These are phyloP conservation scores for Chionographis japonica DNA, from an alignment of 106 monocot species.

Conservation along the genomic window DNA sequence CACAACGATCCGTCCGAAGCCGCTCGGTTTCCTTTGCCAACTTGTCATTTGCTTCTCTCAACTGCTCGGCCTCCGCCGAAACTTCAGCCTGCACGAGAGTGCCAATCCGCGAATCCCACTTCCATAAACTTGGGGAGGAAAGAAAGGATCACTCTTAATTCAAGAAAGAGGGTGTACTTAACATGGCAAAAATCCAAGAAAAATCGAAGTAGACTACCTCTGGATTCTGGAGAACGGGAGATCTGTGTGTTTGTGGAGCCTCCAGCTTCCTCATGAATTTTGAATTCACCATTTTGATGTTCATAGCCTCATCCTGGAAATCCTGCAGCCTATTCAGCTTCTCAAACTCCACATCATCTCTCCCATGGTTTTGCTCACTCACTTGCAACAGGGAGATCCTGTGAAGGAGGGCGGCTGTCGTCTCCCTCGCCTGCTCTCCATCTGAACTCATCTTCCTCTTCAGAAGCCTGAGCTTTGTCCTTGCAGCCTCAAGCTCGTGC, in stretches of 20 bases:
- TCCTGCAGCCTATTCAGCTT: slow-evolving; percentile 38
- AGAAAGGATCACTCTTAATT: too few relatives aligned
- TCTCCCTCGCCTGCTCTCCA: slow-evolving; percentile 33
- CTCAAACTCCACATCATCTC: slow-evolving; percentile 12
- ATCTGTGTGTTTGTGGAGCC: slow-evolving; percentile 4
- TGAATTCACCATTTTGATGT: slow-evolving; percentile 30
- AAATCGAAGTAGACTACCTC: slow-evolving; percentile 33
- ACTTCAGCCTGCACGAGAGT: slow-evolving; percentile 29
- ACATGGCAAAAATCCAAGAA: too few relatives aligned
- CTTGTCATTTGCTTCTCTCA: slow-evolving; percentile 51
- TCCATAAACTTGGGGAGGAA: too few relatives aligned
- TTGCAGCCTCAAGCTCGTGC: slow-evolving; percentile 31
- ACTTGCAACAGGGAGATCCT: slow-evolving; percentile 20
- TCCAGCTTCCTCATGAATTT: slow-evolving; percentile 36
- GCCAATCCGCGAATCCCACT: too few relatives aligned
- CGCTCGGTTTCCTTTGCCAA: slow-evolving; percentile 53
- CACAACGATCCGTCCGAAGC: slow-evolving; percentile 44
- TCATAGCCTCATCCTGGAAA: slow-evolving; percentile 41
- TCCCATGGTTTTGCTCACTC: slow-evolving; percentile 8
- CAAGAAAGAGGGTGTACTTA: too few relatives aligned
- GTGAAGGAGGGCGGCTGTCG: slow-evolving; percentile 18
- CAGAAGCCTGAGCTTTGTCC: slow-evolving; percentile 36
- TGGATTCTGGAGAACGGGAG: background rate
- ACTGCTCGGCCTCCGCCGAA: slow-evolving; percentile 22
- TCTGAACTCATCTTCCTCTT: slow-evolving; percentile 33